Evolutionary conservation across 768 basidiomycete species (phyloP).

Genomic region (Lactarius hatsudake): DNA sequence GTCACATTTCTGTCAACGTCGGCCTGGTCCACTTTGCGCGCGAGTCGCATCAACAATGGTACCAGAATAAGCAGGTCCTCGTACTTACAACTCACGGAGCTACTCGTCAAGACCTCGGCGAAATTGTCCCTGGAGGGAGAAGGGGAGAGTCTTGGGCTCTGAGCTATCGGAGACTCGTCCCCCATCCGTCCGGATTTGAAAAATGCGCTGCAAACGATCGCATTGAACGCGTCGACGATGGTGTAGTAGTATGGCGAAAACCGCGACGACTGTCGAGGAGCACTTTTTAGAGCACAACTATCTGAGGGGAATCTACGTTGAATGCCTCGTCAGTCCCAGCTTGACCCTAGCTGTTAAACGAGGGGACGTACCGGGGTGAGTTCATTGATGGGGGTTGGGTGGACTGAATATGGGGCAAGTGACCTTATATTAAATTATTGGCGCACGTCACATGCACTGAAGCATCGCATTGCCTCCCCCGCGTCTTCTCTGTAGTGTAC

Average conservation of each 20-base stretch:
- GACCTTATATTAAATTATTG: constrained; percentile 13
- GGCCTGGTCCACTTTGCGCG: not conserved
- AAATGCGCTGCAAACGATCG: constrained; percentile 8
- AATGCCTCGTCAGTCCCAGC: not conserved
- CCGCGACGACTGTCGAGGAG: not conserved
- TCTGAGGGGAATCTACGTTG: not conserved
- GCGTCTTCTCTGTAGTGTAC: not conserved
- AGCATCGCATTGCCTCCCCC: constrained; percentile 1
- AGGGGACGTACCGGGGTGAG: constrained; percentile 9
- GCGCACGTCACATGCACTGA: constrained; percentile 20
- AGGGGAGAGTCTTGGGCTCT: not conserved
- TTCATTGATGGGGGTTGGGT: constrained; percentile 4
- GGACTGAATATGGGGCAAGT: not conserved
- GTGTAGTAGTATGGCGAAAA: not conserved
- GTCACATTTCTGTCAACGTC: not conserved
- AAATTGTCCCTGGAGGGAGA: constrained; percentile 4
- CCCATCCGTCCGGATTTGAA: constrained; percentile 15
- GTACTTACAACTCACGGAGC: constrained; percentile 1
- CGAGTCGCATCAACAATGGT: not conserved
- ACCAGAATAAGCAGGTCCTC: not conserved
- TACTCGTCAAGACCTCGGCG: not conserved
- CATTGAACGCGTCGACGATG: constrained; percentile 9
- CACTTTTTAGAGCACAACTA: not conserved
- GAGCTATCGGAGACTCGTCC: not conserved
- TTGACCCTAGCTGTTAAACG: not conserved